Base-by-base conservation (phyloP, 495 filamentous ascomycete genomes). In the Penicillium soppii region DNA sequence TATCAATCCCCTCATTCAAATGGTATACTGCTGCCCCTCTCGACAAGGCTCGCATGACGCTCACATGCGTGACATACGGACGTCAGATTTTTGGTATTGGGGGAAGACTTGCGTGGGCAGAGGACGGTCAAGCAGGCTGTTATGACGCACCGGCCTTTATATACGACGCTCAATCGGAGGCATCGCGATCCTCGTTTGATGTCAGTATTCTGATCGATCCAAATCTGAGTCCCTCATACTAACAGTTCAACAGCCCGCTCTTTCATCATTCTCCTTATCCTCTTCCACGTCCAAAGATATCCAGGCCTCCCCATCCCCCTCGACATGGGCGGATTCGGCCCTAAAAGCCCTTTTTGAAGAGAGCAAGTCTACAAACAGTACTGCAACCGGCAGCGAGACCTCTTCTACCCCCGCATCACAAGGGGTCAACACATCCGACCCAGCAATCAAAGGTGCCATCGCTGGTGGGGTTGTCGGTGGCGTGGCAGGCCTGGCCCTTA, bases 1-100 rank as follows among this genome's bases (percentile, higher is more conserved):
- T 58, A 3, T 51, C 51, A 8, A 50, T 58, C n/a, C 56, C 56
- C 6, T 58, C 50, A 0, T 58, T 58, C 35, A 58, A 54, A 43
- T 58, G 56, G 47, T 58, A 46, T 17, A 19, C 15, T 1, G 56
- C 56, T 8, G 36, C n/a, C 10, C 39, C 39, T 6, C 41, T 58
- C 5, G 19, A 41, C 1, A 12, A 43, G 17, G 50, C 37, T 21
- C 45, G 56, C 1, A 58, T 58, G 56, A 52, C 43, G 2, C 47
- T 53, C 35, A 38, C 38, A 9, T 59, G 57, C 17, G 27, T 40
- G 16, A 27, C 48, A 33, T 59, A 52, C 25, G 52, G 52, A 0
- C 7, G 43, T 16, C 57, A 59, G 30, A 59, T 59, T 1, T 56
- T 60, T 21, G 57, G 49, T 20, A 47, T 60, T 19, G 57, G 49